Conservation (phyloP, 352 stramenopile species). For the Halophytophthora batemanensis region DNA sequence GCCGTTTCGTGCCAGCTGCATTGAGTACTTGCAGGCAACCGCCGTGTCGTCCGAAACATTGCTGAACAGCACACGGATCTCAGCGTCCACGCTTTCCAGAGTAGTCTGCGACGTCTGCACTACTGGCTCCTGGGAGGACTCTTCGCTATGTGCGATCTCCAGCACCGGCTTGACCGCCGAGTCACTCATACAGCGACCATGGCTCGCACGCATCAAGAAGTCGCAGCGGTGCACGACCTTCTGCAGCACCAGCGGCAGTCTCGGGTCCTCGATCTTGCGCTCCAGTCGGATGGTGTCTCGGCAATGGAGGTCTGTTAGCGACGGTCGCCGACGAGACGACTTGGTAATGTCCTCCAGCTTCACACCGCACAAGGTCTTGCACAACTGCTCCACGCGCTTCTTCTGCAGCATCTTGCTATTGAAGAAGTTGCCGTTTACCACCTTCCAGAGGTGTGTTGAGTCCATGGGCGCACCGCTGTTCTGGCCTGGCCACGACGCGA, state of each 20-base stretch:
- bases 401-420: conserved; percentile 58
- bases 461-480: conserved; percentile 67
- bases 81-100: conserved; percentile 14
- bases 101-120: background rate
- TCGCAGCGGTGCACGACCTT: conserved; percentile 74
- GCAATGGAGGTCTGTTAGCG: conserved; percentile 52
- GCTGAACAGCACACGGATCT: conserved; percentile 39
- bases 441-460: conserved; percentile 75
- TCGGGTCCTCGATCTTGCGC: conserved; percentile 27
- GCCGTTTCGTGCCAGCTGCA: conserved; percentile 27
- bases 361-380: conserved; percentile 60
- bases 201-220: conserved; percentile 73
- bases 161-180: conserved; percentile 42
- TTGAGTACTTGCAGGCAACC: conserved; percentile 36
- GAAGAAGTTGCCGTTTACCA: conserved; percentile 70
- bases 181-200: conserved; percentile 59
- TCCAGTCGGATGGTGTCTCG: conserved; percentile 62
- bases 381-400: conserved; percentile 69
- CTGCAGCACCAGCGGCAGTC: conserved; percentile 35
- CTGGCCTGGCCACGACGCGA: conserved; percentile 76
- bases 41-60: conserved; percentile 24
- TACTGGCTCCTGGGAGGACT: conserved; percentile 3
- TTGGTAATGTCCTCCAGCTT: conserved; percentile 68
- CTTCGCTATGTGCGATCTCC: conserved; percentile 31
- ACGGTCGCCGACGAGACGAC: conserved; percentile 16